Base-by-base conservation (phyloP, 1,139 yeast species). In the Martiniozyma asiatica region DNA sequence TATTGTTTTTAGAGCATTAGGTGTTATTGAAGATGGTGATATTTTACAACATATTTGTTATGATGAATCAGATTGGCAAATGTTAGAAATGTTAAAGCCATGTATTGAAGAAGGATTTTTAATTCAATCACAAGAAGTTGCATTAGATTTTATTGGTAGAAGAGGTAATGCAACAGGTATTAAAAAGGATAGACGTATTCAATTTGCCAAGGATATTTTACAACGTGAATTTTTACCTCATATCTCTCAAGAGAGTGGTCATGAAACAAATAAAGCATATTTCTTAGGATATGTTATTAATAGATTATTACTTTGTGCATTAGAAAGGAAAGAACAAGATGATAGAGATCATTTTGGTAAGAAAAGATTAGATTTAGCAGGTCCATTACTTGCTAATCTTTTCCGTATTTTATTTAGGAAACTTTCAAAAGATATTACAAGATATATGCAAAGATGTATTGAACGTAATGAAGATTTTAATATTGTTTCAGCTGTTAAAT, bases 281-380 rank as follows among this genome's bases (percentile, higher is more conserved):
- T 89, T 84, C 68, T 65, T 89, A 48, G 99, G 99, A 45, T 89
- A 89, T 61, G 89, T 89, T 93, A 94, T 89, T 34, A 93, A 89
- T 59, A 71, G 97, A 59, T 68, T 92, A 60, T 69, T 92, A 46
- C 65, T 89, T 37, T 85, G 95, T 67, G 97, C 98, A 20, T 66
- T 92, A 45, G 98, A 87, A 55, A 78, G 99, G 64, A 82, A 87
- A 46, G 98, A 89, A 54, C 94, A 93, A 36, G 98, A 92, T 58
- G 98, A 89, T 59, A 84, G 99, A 69, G 99, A 89, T 65, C 98
- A 89, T 61, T 92, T 89, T 56, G 99, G 99, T 56, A 89, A 85
- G 57, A 89, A 89, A 63, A 76, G 99, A 60, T 73, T 89, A 57
- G 99, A 89, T 65, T 73, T 89, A 56, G 98, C 98, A 31, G 99